phyloP scores from a whole-genome alignment of 352 stramenopile genomes.

The Globisporangium mamillatum region DNA sequence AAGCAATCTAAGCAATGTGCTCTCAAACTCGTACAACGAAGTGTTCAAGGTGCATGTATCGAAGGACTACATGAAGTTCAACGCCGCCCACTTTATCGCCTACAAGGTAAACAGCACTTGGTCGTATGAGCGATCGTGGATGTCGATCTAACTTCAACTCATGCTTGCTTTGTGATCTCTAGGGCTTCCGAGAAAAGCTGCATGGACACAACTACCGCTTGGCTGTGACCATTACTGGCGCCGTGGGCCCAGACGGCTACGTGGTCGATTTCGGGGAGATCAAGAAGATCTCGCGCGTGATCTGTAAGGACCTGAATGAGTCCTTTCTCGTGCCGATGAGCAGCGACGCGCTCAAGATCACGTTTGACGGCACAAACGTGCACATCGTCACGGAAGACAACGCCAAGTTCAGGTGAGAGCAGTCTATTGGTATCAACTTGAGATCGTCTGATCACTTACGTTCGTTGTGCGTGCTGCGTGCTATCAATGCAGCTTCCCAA shows the following conservation, averaged over 20 bases:
- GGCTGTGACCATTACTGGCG: constrained; percentile 86
- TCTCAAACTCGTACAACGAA: constrained; percentile 50
- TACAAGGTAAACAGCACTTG: constrained; percentile 59
- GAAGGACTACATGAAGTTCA: constrained; percentile 92
- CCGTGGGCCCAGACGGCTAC: constrained; percentile 93
- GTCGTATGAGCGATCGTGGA: not conserved
- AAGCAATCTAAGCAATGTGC: constrained; percentile 12
- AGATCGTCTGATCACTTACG: not conserved
- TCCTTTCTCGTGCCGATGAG: constrained; percentile 96
- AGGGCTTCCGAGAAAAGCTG: constrained; percentile 94
- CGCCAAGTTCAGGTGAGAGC: constrained; percentile 83
- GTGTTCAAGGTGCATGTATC: constrained; percentile 88
- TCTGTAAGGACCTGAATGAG: constrained; percentile 97
- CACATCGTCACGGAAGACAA: constrained; percentile 93
- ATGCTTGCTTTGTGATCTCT: not conserved
- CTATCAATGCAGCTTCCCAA: constrained; percentile 81
- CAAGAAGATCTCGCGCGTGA: constrained; percentile 92
- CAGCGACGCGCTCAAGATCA: constrained; percentile 92
- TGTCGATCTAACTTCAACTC: not conserved
- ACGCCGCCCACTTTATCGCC: constrained; percentile 87
- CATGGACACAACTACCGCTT: constrained; percentile 98
- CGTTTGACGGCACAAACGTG: constrained; percentile 85
- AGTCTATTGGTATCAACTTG: not conserved
- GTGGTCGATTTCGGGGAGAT: constrained; percentile 98
- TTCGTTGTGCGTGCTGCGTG: constrained; percentile 1